Conservation (phyloP, 768 basidiomycete genomes). For the Mycena vulgaris region DNA sequence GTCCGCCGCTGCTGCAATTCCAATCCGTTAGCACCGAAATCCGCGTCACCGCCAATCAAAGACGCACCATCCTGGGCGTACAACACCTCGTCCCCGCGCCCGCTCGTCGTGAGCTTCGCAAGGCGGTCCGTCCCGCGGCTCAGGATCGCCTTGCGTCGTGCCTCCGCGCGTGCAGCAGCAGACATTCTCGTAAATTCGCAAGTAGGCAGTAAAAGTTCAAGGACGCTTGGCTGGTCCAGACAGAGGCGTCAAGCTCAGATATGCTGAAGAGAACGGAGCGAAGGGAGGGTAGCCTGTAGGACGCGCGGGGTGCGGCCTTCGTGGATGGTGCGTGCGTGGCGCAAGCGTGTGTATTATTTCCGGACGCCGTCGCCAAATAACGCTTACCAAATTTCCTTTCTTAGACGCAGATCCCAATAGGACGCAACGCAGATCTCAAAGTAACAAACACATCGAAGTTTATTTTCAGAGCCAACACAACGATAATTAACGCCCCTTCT, state of each 20-base stretch:
- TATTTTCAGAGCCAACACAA: not conserved
- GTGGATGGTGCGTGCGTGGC: too few relatives aligned
- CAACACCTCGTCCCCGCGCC: slow-evolving; percentile 78
- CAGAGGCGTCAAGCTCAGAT: too few relatives aligned
- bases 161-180: slow-evolving; percentile 81
- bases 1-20: slow-evolving; percentile 43
- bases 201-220: too few relatives aligned
- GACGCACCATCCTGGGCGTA: slow-evolving; percentile 64
- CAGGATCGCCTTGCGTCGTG: slow-evolving; percentile 83
- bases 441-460: too few relatives aligned
- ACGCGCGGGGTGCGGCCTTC: too few relatives aligned
- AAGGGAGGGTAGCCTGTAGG: too few relatives aligned
- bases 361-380: slow-evolving; percentile 11
- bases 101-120: slow-evolving; percentile 81
- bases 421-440: too few relatives aligned
- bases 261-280: too few relatives aligned
- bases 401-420: not conserved
- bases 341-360: slow-evolving; percentile 1
- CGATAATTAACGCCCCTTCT: not conserved
- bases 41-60: slow-evolving; percentile 2
- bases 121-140: slow-evolving; percentile 80
- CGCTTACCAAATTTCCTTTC: slow-evolving; percentile 24
- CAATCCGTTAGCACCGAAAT: slow-evolving; percentile 7
- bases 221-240: too few relatives aligned
- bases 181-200: slow-evolving; percentile 49